Evolutionary conservation across 768 basidiomycete genomes (phyloP).

Genomic region (Dioszegia aurantiaca): DNA sequence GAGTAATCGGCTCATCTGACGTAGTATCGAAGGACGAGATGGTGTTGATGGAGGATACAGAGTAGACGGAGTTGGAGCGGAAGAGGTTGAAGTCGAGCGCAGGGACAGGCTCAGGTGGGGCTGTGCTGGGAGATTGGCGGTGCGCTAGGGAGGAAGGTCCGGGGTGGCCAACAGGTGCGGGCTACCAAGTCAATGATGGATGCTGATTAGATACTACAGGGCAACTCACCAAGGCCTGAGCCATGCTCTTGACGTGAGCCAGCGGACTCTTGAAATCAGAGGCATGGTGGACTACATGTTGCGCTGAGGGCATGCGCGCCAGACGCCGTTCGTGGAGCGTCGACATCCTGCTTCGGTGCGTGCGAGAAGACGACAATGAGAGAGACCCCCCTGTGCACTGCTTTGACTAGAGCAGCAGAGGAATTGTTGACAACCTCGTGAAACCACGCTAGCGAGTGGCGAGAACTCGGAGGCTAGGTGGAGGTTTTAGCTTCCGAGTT

Average conservation of each 20-base stretch:
- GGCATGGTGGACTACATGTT: neutral
- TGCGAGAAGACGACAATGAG: no score
- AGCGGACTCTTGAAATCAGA: conserved; percentile 9
- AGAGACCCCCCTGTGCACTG: no score
- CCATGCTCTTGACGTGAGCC: conserved; percentile 5
- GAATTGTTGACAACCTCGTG: no score
- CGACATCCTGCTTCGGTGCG: no score
- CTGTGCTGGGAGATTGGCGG: neutral
- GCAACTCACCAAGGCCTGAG: neutral
- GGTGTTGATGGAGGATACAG: conserved; percentile 19
- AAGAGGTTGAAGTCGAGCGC: conserved; percentile 32
- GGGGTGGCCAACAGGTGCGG: neutral
- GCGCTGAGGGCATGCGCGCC: neutral
- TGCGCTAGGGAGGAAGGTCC: conserved; percentile 5
- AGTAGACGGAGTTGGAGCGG: conserved; percentile 29
- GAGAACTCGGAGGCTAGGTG: no score
- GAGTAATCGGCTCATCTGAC: neutral
- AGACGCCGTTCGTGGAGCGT: conserved; percentile 5
- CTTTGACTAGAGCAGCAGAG: no score
- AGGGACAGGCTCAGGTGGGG: conserved; percentile 11
- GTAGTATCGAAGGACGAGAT: conserved; percentile 9
- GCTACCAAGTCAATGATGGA: neutral
- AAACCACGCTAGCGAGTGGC: no score
- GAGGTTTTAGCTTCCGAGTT: no score
- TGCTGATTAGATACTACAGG: neutral